Evolutionary conservation across 139 green algal genomes (phyloP), one percentile per base, ranked within the genome.

Genomic region (Deuterostichococcus epilithicus): DNA sequence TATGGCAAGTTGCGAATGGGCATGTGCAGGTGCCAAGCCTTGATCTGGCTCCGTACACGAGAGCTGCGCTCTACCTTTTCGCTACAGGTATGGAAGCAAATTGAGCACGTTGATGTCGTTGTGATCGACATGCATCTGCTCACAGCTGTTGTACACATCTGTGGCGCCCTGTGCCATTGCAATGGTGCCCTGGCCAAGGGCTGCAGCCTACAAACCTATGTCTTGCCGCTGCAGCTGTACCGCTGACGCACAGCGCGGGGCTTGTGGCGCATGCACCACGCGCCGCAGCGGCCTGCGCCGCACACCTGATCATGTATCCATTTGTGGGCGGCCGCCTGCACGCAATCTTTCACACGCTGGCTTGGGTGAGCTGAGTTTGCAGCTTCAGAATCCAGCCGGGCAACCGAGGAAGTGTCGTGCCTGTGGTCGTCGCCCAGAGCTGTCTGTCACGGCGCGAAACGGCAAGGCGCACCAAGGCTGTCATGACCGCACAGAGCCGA

Each of bases 321-420:
- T 45, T 83, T 1, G 74, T 76, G 10, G 84, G 84, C 15, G 86
- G 86, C 10, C 63, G 52, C 3, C 72, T 84, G 26, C 85, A 86
- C 34, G 68, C 86, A 30, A 86, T 89, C 35, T 88, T 90, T 42
- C 84, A 89, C 59, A 28, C 74, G 1, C 68, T 89, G 3, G 69
- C 79, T 26, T 83, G 78, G 78, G 84, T 85, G 20, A 79, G 74
- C 25, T 33, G 63, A 38, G 63, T 22, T 37, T 35, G 63, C 63
- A 70, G n/a, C 1, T 33, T 35, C 22, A 33, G 13, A n/a, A 10
- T 30, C 44, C 8, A 44, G 34, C 68, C 20, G 4, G 0, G 15
- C 28, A 33, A n/a, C n/a, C n/a, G n/a, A n/a, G n/a, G n/a, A n/a
- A n/a, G n/a, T n/a, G n/a, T n/a, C n/a, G n/a, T n/a, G n/a, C n/a